Evolutionary conservation across 2,329 filamentous ascomycete species (phyloP), one percentile per base, ranked within the genome.

Genomic region (Cladosporium austrohemisphaericum): DNA sequence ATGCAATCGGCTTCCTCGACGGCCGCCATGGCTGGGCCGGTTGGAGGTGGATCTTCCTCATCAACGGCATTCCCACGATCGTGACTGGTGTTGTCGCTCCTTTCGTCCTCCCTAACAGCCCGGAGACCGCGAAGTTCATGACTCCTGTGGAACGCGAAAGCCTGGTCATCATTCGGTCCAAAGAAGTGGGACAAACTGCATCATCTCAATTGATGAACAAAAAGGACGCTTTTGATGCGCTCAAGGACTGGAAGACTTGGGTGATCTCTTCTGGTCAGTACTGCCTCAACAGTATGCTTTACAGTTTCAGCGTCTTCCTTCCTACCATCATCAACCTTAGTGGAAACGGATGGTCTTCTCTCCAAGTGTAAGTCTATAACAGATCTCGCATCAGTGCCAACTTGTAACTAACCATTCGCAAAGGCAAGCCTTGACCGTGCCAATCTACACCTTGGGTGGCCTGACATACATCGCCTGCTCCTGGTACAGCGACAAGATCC

Each of bases 171-270:
- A 62, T 68, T 1, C 62, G 68, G 3, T 69, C 76, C 2, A 73
- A 77, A 11, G 68, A 69, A n/a, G 88, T 94, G 64, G 75, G 87
- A 57, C 89, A 94, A 66, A 76, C 80, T 8, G 85, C 80, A 13
- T 85, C 85, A 1, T 71, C 74, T 0, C 74, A 83, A 56, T 69
- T 75, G 0, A 79, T 83, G 55, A 74, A 80, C 55, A 80, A 77
- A 68, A 65, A 68, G 7, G 86, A 91, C 59, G 84, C 88, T 61
- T 70, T 75, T 53, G 78, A 78, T 50, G 85, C 83, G 0, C 80
- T 87, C 52, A 77, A 73, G 54, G 87, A 92, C 66, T 89, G 85
- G 85, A 89, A 86, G 63, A 79, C 88, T 16, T 88, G 83, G 75
- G 69, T 76, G 1, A 88, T 89, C 63, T 83, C 77, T 54, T 65